Evolutionary conservation across 352 stramenopile genomes (phyloP).

Genomic region (Globisporangium megalacanthum): DNA sequence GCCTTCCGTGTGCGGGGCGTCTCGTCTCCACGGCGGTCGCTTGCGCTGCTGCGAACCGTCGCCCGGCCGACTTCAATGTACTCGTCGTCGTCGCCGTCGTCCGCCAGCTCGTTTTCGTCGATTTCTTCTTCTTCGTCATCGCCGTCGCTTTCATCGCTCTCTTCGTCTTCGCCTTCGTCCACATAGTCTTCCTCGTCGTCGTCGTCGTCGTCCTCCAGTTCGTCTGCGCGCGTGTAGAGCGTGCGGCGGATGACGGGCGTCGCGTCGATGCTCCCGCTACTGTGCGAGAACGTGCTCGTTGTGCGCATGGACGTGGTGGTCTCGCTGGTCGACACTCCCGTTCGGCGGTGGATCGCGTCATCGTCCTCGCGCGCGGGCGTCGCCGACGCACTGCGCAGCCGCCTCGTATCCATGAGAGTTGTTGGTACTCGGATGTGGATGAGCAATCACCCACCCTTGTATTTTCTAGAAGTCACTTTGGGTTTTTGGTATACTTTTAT

Average conservation of each 20-base stretch:
- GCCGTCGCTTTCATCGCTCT: conserved; percentile 18
- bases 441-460: no score
- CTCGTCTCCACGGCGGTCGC: neutral
- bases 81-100: conserved; percentile 18
- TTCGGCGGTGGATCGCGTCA: no score
- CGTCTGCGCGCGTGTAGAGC: conserved; percentile 39
- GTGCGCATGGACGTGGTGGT: conserved; percentile 9
- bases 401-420: no score
- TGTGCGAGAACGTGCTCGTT: conserved; percentile 4
- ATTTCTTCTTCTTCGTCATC: conserved; percentile 22
- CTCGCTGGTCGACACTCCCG: no score
- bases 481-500: no score
- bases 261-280: conserved; percentile 17
- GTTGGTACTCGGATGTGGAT: no score
- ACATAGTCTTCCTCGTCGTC: conserved; percentile 20
- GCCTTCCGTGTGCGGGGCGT: neutral
- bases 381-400: neutral
- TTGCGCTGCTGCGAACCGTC: conserved; percentile 8
- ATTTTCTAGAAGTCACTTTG: no score
- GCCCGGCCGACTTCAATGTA: conserved; percentile 19
- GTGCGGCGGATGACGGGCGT: conserved; percentile 60
- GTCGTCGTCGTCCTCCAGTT: conserved; percentile 28
- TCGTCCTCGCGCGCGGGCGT: neutral
- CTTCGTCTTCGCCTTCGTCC: conserved; percentile 19
- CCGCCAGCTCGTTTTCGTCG: conserved; percentile 23